phyloP scores from a whole-genome alignment of 108 stramenopile species.

The Cyclotella sp. region DNA sequence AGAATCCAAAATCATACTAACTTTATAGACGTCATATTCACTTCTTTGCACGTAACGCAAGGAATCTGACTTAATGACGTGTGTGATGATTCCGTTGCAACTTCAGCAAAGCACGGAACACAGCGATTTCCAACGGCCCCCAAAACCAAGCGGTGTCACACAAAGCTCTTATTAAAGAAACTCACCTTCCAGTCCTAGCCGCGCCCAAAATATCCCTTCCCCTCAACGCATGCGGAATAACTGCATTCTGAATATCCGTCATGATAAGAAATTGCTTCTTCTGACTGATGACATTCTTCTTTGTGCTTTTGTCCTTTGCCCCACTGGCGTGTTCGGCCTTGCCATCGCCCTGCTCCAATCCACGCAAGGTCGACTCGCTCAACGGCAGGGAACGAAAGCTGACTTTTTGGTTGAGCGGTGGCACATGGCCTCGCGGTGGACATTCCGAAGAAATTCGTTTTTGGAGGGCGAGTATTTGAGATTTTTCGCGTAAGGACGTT shows the following conservation, averaged over 20 bases:
- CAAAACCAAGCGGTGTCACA: too few species aligned
- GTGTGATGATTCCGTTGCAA: too few species aligned
- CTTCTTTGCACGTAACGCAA: too few species aligned
- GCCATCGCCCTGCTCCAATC: constrained; percentile 64
- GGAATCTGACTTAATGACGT: too few species aligned
- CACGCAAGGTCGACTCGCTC: constrained; percentile 69
- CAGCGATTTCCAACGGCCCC: too few species aligned
- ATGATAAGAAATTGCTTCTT: constrained; percentile 78
- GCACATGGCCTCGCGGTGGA: constrained; percentile 72
- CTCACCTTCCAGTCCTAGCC: constrained; percentile 89
- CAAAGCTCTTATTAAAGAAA: background rate
- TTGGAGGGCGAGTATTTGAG: constrained; percentile 33
- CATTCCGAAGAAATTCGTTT: constrained; percentile 68
- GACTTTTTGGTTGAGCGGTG: constrained; percentile 71
- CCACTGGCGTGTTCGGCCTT: constrained; percentile 16
- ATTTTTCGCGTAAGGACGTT: constrained; percentile 25
- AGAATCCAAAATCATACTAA: too few species aligned
- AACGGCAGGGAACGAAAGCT: constrained; percentile 82
- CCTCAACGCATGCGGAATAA: constrained; percentile 92
- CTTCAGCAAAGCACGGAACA: too few species aligned
- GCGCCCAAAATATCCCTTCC: constrained; percentile 95
- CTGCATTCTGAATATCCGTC: constrained; percentile 93
- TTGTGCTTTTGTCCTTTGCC: constrained; percentile 24
- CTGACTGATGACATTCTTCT: constrained; percentile 35
- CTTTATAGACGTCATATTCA: too few species aligned